These are phyloP conservation scores for Paramyrothecium sp. DNA, from an alignment of 2,329 filamentous ascomycete species.

Conservation along the genomic window DNA sequence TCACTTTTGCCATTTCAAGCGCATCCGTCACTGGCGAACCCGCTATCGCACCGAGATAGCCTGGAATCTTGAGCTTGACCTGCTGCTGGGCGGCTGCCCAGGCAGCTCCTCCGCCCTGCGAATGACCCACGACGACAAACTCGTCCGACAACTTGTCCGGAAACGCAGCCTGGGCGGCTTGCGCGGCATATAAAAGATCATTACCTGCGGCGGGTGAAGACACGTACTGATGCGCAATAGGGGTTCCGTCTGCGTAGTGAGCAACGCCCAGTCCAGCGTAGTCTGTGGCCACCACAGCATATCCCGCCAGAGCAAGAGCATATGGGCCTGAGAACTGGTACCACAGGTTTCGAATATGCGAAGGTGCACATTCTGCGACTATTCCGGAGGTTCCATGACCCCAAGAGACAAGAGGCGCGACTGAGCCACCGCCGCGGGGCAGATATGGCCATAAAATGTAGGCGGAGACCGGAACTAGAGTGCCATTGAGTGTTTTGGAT, in stretches of 20 bases:
- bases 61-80: constrained; percentile 23
- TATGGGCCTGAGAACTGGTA: constrained; percentile 38
- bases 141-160: constrained; percentile 25
- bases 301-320: constrained; percentile 37
- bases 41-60: constrained; percentile 35
- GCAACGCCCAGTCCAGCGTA: constrained; percentile 43
- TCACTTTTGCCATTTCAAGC: constrained; percentile 9
- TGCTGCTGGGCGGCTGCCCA: constrained; percentile 33
- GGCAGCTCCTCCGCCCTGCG: constrained; percentile 42
- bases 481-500: constrained; percentile 42
- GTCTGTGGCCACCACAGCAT: constrained; percentile 42
- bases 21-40: constrained; percentile 23
- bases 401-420: constrained; percentile 36
- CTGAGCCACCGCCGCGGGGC: constrained; percentile 2
- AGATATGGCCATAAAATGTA: constrained; percentile 48
- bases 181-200: constrained; percentile 40
- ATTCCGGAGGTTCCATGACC: constrained; percentile 43
- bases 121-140: constrained; percentile 45
- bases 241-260: constrained; percentile 24
- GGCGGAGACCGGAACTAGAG: constrained; percentile 43
- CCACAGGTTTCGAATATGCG: constrained; percentile 36
- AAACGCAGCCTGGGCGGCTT: constrained; percentile 41
- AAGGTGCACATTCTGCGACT: constrained; percentile 36
- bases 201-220: constrained; percentile 34
- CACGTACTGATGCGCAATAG: constrained; percentile 39